Base-by-base conservation (phyloP, 2,329 filamentous ascomycete genomes). In the Exophiala alcalophila region DNA sequence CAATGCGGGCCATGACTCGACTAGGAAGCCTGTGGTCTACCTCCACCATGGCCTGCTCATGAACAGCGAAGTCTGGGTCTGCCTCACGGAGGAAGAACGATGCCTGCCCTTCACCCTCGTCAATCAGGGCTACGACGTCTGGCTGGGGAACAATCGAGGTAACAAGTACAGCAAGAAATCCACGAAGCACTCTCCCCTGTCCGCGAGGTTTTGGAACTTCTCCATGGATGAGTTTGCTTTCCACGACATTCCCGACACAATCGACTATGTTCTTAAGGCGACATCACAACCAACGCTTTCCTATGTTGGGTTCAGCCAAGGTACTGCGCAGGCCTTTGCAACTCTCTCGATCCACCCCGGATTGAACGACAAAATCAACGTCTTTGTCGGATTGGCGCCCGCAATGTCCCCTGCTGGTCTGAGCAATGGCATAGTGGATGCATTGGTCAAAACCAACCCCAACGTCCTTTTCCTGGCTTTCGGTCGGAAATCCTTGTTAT, bases 111-210 rank as follows among this genome's bases (percentile, higher is more conserved):
- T 98, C 61, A 78, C 85, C 54, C 72, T 98, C 29, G 88, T 94
- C 0, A 88, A 96, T 59, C 78, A 79, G 58, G 92, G 92, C 2
- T 98, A 94, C 58, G 92, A 98, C 70, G 91, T 97, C 53, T 98
- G 92, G 86, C 74, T 98, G 50, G 92, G 92, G 36, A 98, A 98
- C 65, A 98, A 98, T 60, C 83, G 92, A 24, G 92, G 92, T 35
- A 98, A 98, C 75, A 98, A 98, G 63, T 98, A 98, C 68, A 95
- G 89, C 31, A 98, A 97, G 66, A 98, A 98, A 68, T 90, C 83
- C 2, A 79, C 90, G 37, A 76, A 83, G 46, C 72, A 74, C 50
- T 83, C 87, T 0, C 90, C 92, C 0, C 83, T 80, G 1, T 83
- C 85, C 2, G 70, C 76, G 25, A 74, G 79, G 10, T 98, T 98